phyloP scores from a whole-genome alignment of 1,284 basidiomycete species.

The Heterobasidion annosum region DNA sequence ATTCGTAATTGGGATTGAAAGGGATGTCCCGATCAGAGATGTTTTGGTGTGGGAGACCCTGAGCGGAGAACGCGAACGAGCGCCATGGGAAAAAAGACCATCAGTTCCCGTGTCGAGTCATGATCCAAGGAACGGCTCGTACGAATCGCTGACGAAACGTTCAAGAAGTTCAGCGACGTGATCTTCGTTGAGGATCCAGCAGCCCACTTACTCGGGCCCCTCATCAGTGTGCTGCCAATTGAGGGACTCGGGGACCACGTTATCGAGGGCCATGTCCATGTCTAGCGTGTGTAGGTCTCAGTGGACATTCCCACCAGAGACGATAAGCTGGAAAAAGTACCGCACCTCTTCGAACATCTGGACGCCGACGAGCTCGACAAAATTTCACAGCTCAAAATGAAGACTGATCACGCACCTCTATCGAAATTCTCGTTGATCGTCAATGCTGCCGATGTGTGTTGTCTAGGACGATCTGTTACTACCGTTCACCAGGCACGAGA shows the following conservation, averaged over 20 bases:
- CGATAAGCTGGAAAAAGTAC: slow-evolving; percentile 3
- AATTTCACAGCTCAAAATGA: neutral
- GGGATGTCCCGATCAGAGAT: slow-evolving; percentile 72
- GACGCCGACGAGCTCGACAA: neutral
- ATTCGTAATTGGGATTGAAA: slow-evolving; percentile 81
- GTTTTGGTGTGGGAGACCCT: slow-evolving; percentile 90
- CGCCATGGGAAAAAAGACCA: neutral
- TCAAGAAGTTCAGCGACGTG: neutral
- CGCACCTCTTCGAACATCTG: slow-evolving; percentile 50
- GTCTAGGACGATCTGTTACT: slow-evolving; percentile 31
- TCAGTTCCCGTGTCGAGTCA: neutral
- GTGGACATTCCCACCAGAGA: neutral
- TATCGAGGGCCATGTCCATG: slow-evolving; percentile 83
- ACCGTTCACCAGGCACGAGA: neutral
- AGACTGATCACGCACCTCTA: slow-evolving; percentile 31
- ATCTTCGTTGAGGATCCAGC: neutral
- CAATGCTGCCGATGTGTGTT: slow-evolving; percentile 87
- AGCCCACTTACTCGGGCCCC: slow-evolving; percentile 67
- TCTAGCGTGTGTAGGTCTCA: slow-evolving; percentile 30
- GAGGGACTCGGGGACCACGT: slow-evolving; percentile 81
- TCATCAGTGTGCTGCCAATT: slow-evolving; percentile 87
- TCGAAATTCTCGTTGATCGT: slow-evolving; percentile 87
- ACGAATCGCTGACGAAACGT: slow-evolving; percentile 55
- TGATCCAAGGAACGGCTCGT: slow-evolving; percentile 18
- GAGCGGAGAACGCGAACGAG: neutral